A percentile compares a stretch with the other conserved stretches of the same genome.
Evolutionary conservation across 2,329 filamentous ascomycete species (phyloP).

Genomic region (Colletotrichum falcatum): DNA sequence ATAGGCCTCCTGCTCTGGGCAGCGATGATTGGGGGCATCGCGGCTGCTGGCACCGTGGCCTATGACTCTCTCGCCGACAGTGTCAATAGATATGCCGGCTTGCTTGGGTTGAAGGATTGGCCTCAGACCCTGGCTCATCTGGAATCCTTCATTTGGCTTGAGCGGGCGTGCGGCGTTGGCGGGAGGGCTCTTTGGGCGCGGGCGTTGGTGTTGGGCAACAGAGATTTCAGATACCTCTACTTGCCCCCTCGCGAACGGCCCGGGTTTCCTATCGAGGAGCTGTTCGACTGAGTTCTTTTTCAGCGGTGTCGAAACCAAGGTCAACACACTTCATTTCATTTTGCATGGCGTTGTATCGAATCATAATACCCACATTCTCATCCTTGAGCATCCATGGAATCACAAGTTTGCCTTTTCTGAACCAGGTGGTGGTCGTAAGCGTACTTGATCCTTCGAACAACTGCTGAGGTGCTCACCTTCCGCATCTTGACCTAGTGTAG

Average conservation of each 20-base stretch:
- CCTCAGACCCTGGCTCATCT: not conserved
- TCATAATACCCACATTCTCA: not conserved
- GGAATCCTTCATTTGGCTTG: slow-evolving; percentile 1
- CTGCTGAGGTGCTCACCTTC: slow-evolving; percentile 7
- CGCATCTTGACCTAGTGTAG: not conserved
- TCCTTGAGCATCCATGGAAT: not conserved
- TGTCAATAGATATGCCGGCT: not conserved
- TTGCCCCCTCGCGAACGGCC: not conserved
- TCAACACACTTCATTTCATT: not conserved
- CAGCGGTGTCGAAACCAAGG: not conserved
- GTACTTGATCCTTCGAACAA: slow-evolving; percentile 5
- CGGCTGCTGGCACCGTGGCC: not conserved
- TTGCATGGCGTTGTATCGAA: not conserved
- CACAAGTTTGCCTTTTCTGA: not conserved
- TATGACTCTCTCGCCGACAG: not conserved
- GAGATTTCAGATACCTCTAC: not conserved
- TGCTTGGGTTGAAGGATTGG: not conserved
- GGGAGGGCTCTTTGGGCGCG: not conserved
- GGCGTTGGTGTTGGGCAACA: not conserved
- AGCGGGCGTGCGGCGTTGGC: not conserved
- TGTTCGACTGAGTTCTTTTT: not conserved
- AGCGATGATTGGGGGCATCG: not conserved
- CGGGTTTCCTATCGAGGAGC: not conserved
- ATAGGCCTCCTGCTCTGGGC: not conserved
- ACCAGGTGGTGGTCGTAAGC: not conserved